phyloP scores from a whole-genome alignment of 352 stramenopile genomes.

The Globisporangium spiculum region DNA sequence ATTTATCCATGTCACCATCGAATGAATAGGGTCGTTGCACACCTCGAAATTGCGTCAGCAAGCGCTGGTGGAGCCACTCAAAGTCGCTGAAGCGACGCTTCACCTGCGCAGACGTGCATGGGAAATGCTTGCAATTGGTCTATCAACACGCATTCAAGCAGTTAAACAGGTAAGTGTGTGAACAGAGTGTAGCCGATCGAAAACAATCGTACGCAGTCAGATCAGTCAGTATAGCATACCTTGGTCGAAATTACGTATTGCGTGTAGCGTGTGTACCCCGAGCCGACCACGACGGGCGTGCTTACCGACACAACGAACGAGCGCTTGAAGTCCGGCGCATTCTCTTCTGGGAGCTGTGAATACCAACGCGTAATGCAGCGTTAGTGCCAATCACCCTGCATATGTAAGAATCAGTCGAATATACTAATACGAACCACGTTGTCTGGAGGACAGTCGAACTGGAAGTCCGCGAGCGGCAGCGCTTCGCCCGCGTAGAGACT shows the following conservation, averaged over 20 bases:
- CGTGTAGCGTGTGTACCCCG: conserved; percentile 82
- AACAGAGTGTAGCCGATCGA: background rate
- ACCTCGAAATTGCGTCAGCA: conserved; percentile 80
- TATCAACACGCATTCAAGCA: conserved; percentile 15
- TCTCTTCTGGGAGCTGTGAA: conserved; percentile 51
- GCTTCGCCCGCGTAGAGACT: conserved; percentile 70
- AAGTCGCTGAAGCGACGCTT: conserved; percentile 89
- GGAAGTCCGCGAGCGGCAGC: conserved; percentile 74
- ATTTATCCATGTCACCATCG: background rate
- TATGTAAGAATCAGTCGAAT: background rate
- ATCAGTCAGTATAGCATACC: conserved; percentile 23
- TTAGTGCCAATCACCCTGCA: background rate
- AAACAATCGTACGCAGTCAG: background rate
- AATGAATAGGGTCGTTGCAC: background rate
- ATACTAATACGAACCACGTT: conserved; percentile 50
- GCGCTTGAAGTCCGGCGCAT: conserved; percentile 37
- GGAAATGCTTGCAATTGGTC: conserved; percentile 69
- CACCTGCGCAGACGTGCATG: conserved; percentile 68
- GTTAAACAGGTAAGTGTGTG: background rate
- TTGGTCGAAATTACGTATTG: conserved; percentile 88
- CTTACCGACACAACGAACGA: conserved; percentile 76
- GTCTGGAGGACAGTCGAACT: conserved; percentile 73
- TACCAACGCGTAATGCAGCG: background rate
- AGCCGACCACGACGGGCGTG: conserved; percentile 75
- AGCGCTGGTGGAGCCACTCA: conserved; percentile 83